These are phyloP conservation scores for Nakazawaea ambrosiae DNA, from an alignment of 805 yeast genomes.

Conservation along the genomic window DNA sequence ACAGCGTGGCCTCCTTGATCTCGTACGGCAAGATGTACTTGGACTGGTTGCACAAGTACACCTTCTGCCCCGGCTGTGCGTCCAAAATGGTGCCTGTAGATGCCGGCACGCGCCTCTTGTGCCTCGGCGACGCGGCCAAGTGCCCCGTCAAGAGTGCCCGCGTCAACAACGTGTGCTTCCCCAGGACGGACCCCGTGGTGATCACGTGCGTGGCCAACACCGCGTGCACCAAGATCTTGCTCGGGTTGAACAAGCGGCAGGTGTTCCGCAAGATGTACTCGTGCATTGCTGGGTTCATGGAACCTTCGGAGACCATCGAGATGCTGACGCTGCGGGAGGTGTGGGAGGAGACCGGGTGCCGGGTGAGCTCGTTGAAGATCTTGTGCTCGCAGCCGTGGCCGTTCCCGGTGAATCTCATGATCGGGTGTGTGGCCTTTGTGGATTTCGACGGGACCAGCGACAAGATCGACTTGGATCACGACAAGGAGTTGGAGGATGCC, in stretches of 20 bases:
- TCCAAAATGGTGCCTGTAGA: constrained; percentile 49
- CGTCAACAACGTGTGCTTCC: constrained; percentile 79
- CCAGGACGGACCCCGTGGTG: constrained; percentile 86
- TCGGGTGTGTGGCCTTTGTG: constrained; percentile 84
- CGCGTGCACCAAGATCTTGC: constrained; percentile 52
- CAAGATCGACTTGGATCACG: constrained; percentile 65
- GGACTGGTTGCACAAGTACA: constrained; percentile 75
- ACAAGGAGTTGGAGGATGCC: constrained; percentile 81
- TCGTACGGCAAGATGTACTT: constrained; percentile 80
- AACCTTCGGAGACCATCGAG: constrained; percentile 90
- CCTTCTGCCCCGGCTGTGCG: constrained; percentile 88
- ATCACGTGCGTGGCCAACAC: constrained; percentile 71
- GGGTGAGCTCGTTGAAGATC: constrained; percentile 48
- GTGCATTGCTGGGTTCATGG: constrained; percentile 93
- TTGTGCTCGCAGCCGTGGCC: constrained; percentile 95
- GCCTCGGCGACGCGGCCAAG: constrained; percentile 29
- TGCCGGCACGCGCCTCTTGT: constrained; percentile 57
- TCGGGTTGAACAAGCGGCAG: constrained; percentile 65
- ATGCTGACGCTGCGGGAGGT: constrained; percentile 82
- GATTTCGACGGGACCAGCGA: constrained; percentile 63
- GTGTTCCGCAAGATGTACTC: constrained; percentile 57
- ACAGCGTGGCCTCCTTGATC: constrained; percentile 54
- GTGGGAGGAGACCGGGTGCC: constrained; percentile 94
- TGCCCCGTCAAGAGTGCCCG: constrained; percentile 32
- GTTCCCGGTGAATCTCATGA: constrained; percentile 87